phyloP scores from a whole-genome alignment of 148 eudicot species.

The Vaccinium darrowii region DNA sequence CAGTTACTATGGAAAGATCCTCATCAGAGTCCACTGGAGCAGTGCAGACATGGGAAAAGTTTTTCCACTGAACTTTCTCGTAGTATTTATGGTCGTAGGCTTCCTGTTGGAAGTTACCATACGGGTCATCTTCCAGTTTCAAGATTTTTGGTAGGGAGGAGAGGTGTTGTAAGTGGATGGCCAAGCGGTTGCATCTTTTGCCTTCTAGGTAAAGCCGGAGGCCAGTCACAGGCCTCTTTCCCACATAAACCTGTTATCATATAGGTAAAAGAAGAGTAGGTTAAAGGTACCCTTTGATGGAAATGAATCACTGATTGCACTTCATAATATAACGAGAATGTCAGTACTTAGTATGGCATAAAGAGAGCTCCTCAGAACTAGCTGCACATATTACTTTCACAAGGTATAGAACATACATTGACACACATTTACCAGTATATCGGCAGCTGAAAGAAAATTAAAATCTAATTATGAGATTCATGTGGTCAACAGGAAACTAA shows the following conservation, averaged over 20 bases:
- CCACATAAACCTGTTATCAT: constrained; percentile 81
- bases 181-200: constrained; percentile 85
- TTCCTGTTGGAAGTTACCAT: constrained; percentile 53
- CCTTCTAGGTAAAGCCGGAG: constrained; percentile 92
- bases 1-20: constrained; percentile 90
- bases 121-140: constrained; percentile 79
- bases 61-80: constrained; percentile 96
- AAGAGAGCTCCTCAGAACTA: not conserved
- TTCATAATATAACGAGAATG: not conserved
- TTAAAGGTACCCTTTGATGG: not conserved
- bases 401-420: not conserved
- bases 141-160: constrained; percentile 87
- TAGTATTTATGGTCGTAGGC: constrained; percentile 66
- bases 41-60: constrained; percentile 95
- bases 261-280: constrained; percentile 5
- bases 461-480: not conserved
- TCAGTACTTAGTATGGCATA: not conserved
- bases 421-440: not conserved
- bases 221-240: constrained; percentile 95
- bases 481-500: not conserved
- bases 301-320: not conserved
- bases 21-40: constrained; percentile 95
- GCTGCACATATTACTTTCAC: not conserved
- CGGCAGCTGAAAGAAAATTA: not conserved
- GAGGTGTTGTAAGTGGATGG: constrained; percentile 92